phyloP scores from a whole-genome alignment of 2,329 filamentous ascomycete species.

The Setomelanomma holmii region DNA sequence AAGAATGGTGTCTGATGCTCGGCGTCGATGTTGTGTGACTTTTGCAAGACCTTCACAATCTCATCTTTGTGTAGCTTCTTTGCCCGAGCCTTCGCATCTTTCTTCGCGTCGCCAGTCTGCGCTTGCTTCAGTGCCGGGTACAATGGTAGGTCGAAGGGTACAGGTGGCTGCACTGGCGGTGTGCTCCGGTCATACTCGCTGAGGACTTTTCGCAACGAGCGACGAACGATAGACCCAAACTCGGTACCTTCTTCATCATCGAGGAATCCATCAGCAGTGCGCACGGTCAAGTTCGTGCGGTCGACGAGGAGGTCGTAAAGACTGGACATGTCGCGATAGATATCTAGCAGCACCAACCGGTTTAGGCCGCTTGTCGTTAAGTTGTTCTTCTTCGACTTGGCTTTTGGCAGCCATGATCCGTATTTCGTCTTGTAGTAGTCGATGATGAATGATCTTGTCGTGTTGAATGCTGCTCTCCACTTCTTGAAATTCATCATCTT shows the following conservation, averaged over 20 bases:
- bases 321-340: slow-evolving; percentile 85
- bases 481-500: slow-evolving; percentile 81
- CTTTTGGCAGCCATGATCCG: slow-evolving; percentile 89
- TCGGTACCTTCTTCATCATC: slow-evolving; percentile 60
- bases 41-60: slow-evolving; percentile 76
- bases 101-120: slow-evolving; percentile 71
- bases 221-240: slow-evolving; percentile 64
- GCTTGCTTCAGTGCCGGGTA: slow-evolving; percentile 74
- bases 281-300: slow-evolving; percentile 76
- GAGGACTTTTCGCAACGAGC: slow-evolving; percentile 79
- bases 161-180: slow-evolving; percentile 86
- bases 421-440: slow-evolving; percentile 72
- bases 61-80: slow-evolving; percentile 81
- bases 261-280: slow-evolving; percentile 73
- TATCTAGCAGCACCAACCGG: slow-evolving; percentile 76
- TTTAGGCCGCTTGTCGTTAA: slow-evolving; percentile 88
- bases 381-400: slow-evolving; percentile 87
- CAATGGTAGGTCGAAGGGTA: slow-evolving; percentile 87
- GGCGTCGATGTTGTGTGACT: slow-evolving; percentile 80
- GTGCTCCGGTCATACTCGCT: slow-evolving; percentile 88
- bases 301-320: slow-evolving; percentile 91
- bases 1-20: slow-evolving; percentile 69
- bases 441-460: slow-evolving; percentile 76
- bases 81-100: slow-evolving; percentile 74
- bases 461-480: slow-evolving; percentile 78